These are phyloP conservation scores for Gaultheria prostrata DNA, from an alignment of 148 eudicot species.

Conservation along the genomic window DNA sequence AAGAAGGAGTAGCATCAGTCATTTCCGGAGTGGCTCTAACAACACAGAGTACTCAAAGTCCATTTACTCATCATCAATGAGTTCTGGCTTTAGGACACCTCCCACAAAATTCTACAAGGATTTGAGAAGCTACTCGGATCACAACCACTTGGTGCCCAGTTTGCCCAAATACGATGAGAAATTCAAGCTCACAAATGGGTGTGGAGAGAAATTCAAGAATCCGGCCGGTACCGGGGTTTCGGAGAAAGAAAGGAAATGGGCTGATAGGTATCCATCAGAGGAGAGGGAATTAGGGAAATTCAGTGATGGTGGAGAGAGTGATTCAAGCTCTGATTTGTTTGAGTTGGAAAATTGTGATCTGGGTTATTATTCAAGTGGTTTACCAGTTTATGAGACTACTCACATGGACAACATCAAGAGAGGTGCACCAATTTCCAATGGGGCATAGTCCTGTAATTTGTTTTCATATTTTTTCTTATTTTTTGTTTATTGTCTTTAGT, in stretches of 20 bases:
- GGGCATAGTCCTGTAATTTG: slow-evolving; percentile 19
- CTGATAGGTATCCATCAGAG: neutral
- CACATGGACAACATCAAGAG: slow-evolving; percentile 68
- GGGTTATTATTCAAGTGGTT: slow-evolving; percentile 25
- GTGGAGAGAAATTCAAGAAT: slow-evolving; percentile 12
- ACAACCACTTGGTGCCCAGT: slow-evolving; percentile 22
- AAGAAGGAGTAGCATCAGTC: slow-evolving; percentile 75
- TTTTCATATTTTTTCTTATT: neutral
- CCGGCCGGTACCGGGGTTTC: neutral
- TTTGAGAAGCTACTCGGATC: slow-evolving; percentile 33
- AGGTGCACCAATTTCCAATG: slow-evolving; percentile 47
- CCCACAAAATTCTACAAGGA: slow-evolving; percentile 58
- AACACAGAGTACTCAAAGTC: slow-evolving; percentile 23
- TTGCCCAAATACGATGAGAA: slow-evolving; percentile 30
- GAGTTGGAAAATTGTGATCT: slow-evolving; percentile 24
- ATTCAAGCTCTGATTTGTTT: slow-evolving; percentile 32
- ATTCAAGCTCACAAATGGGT: slow-evolving; percentile 23
- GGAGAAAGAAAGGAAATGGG: slow-evolving; percentile 14
- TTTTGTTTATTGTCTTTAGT: neutral
- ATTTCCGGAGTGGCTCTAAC: slow-evolving; percentile 29
- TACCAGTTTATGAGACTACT: slow-evolving; percentile 32
- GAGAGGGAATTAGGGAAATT: slow-evolving; percentile 5
- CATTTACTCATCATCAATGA: slow-evolving; percentile 35
- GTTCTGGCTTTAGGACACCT: slow-evolving; percentile 64
- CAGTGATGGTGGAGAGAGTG: slow-evolving; percentile 24